Conservation (phyloP, 2,329 filamentous ascomycete species). For the Colletotrichum tanaceti region DNA sequence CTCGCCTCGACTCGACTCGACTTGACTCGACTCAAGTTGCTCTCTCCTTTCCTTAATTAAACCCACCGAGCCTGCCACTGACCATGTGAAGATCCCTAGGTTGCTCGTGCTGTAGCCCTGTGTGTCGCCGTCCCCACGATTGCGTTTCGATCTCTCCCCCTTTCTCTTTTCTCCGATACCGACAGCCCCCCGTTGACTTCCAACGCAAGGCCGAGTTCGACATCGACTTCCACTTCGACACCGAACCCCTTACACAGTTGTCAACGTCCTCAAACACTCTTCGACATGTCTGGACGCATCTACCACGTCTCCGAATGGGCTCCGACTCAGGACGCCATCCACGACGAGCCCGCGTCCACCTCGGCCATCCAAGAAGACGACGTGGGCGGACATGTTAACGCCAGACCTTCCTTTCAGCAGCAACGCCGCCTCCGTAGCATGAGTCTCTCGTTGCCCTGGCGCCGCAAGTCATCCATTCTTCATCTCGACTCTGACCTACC, state of each 20-base stretch:
- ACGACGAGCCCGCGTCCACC: conserved; percentile 47
- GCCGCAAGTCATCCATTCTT: conserved; percentile 56
- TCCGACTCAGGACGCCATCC: conserved; percentile 56
- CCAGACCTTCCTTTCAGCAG: conserved; percentile 46
- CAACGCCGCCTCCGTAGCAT: conserved; percentile 60
- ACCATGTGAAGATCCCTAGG: conserved; percentile 33
- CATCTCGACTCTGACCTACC: conserved; percentile 51
- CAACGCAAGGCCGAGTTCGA: neutral
- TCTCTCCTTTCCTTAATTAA: neutral
- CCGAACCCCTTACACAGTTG: neutral
- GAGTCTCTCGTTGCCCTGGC: conserved; percentile 63
- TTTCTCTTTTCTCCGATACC: conserved; percentile 11
- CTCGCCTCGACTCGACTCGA: neutral
- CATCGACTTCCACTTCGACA: neutral
- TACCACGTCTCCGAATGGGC: conserved; percentile 57
- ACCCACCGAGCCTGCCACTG: conserved; percentile 32
- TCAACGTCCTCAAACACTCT: conserved; percentile 6
- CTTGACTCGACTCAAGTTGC: neutral
- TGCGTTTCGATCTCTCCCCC: conserved; percentile 15
- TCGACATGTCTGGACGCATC: conserved; percentile 51
- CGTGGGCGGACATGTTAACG: conserved; percentile 40
- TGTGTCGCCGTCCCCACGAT: conserved; percentile 16
- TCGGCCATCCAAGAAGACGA: conserved; percentile 40
- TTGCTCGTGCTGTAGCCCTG: conserved; percentile 19
- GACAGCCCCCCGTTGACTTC: neutral